phyloP scores from a whole-genome alignment of 164 flowering plant species.

The grape (Vitis vinifera) region DNA sequence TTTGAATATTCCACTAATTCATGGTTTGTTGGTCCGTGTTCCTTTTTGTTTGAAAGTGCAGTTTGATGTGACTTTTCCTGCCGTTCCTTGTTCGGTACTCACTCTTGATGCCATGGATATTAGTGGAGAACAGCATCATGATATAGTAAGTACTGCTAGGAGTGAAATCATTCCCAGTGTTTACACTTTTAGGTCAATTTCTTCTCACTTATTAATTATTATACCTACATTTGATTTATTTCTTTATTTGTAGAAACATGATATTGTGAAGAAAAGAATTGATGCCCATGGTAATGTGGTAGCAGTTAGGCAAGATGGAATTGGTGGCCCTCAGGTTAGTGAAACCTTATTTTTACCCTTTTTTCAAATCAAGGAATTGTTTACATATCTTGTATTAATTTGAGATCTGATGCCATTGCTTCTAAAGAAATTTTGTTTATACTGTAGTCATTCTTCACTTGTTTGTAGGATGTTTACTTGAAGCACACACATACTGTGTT shows the following conservation, averaged over 20 bases:
- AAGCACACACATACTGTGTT: too few species aligned
- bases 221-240: neutral
- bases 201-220: neutral
- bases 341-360: neutral
- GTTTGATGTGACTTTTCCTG: slow-evolving; percentile 90
- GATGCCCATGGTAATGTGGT: slow-evolving; percentile 55
- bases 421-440: too few species aligned
- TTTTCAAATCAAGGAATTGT: neutral
- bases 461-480: too few species aligned
- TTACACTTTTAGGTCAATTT: too few species aligned
- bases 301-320: slow-evolving; percentile 50
- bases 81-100: slow-evolving; percentile 65
- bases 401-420: neutral
- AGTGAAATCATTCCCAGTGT: neutral
- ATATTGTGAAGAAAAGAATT: slow-evolving; percentile 62
- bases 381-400: neutral
- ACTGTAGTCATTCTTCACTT: too few species aligned
- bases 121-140: slow-evolving; percentile 83
- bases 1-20: neutral
- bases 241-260: slow-evolving; percentile 51
- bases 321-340: slow-evolving; percentile 68
- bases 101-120: slow-evolving; percentile 85
- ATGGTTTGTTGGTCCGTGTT: neutral
- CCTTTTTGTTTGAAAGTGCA: slow-evolving; percentile 32
- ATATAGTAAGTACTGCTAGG: slow-evolving; percentile 50